Evolutionary conservation across 2,329 filamentous ascomycete genomes (phyloP), one percentile per base, ranked within the genome.

Genomic region (Paraphaeosphaeria minitans): DNA sequence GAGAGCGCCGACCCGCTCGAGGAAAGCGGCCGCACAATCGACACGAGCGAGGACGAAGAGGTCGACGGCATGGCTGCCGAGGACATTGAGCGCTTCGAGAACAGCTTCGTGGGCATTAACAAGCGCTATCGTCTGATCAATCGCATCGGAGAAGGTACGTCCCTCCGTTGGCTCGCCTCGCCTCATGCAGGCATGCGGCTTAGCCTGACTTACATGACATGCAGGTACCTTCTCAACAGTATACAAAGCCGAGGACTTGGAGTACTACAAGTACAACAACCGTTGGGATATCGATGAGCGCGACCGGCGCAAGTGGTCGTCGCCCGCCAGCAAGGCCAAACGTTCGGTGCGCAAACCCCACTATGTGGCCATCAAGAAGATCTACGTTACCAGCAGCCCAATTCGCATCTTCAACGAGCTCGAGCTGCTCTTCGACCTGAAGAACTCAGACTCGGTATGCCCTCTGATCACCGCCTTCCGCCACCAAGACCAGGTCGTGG

Each of bases 301-400:
- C 43, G 84, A 87, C 56, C 81, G 84, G 49, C 77, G 81, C n/a
- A 85, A 87, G 69, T 93, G 88, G 86, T 82, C 83, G 21, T 85
- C 87, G n/a, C 89, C 88, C n/a, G 86, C 88, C 0, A 73, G 87
- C 12, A 35, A 89, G 87, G 13, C 47, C 72, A 82, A 75, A 66
- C 81, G 78, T 68, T 77, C 70, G 49, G 81, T 80, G 43, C 72
- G 78, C 75, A 65, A 66, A 50, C 82, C 89, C 24, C 91, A 90
- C 74, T 98, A 89, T 72, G 96, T 99, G 62, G 95, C 96, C 21
- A 91, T 99, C 78, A 99, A 99, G 81, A 99, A 99, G 81, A 99
- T 99, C 68, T 99, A 99, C 77, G 95, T 98, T 64, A 99, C 96
- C 0, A 97, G 93, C 62, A 97, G 93, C 66, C 95, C 95, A 0